phyloP scores from a whole-genome alignment of 1,284 basidiomycete species.

The Ceratobasidium sp. region DNA sequence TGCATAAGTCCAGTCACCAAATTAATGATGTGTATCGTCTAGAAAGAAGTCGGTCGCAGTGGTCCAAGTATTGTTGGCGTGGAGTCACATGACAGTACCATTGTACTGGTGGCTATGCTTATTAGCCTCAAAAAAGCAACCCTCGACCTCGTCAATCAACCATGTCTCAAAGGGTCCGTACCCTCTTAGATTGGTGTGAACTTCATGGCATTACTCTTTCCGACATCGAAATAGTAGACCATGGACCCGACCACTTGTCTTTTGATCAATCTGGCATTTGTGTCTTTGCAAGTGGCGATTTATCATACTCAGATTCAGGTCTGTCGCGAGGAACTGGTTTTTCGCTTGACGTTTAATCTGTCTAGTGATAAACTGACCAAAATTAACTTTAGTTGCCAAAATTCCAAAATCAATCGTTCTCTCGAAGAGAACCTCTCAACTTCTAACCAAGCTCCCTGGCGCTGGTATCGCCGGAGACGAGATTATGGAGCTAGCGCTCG shows the following conservation, averaged over 20 bases:
- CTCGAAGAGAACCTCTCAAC: constrained; percentile 66
- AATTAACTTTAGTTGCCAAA: constrained; percentile 62
- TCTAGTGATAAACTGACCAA: background rate
- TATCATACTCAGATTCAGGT: constrained; percentile 30
- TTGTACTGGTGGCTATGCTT: constrained; percentile 5
- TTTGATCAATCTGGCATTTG: constrained; percentile 12
- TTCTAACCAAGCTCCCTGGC: constrained; percentile 58
- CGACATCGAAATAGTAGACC: constrained; percentile 8
- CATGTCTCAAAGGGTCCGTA: constrained; percentile 9
- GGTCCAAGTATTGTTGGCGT: background rate
- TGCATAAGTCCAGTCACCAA: too few relatives aligned
- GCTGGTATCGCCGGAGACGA: constrained; percentile 66
- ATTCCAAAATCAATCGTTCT: constrained; percentile 74
- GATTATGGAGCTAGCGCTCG: constrained; percentile 68
- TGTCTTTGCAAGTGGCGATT: constrained; percentile 16
- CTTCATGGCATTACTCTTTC: constrained; percentile 9
- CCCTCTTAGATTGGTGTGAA: constrained; percentile 26
- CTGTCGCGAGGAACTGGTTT: background rate
- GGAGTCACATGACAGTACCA: constrained; percentile 24
- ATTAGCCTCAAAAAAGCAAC: background rate
- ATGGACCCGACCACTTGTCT: background rate
- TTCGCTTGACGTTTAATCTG: background rate
- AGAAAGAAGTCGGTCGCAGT: background rate
- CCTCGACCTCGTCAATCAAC: constrained; percentile 14
- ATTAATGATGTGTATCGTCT: too few relatives aligned